Evolutionary conservation across 306 rosid species (phyloP).

Genomic region (Vigna mungo): DNA sequence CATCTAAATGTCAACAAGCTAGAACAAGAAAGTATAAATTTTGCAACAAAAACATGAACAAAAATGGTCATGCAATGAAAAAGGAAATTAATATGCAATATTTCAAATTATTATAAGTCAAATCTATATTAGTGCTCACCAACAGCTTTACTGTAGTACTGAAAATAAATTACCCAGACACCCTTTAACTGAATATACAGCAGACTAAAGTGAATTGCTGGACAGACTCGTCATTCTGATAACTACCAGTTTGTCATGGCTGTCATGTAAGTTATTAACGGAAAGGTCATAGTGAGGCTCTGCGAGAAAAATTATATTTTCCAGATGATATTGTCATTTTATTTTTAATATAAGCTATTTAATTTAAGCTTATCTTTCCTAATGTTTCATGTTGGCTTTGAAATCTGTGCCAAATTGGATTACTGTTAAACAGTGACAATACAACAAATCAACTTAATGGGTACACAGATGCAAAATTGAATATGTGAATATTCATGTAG

Average conservation of each 20-base stretch:
- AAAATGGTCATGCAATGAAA: constrained; percentile 13
- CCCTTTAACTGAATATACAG: constrained; percentile 1
- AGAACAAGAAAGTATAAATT: constrained; percentile 28
- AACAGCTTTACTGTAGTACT: background rate
- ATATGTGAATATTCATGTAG: background rate
- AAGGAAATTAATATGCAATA: background rate
- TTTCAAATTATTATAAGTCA: constrained; percentile 15
- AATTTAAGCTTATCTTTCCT: constrained; percentile 9
- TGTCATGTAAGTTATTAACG: constrained; percentile 1
- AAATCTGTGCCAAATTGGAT: background rate
- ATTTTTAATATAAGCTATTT: background rate
- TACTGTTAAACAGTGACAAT: background rate
- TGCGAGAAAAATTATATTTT: background rate
- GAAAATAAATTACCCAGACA: background rate
- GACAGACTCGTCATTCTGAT: constrained; percentile 15
- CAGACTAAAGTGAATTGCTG: background rate
- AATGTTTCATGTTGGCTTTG: background rate
- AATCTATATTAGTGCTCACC: background rate
- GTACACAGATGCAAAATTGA: background rate
- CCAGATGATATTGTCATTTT: background rate
- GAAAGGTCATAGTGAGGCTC: background rate
- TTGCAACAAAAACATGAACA: constrained; percentile 30
- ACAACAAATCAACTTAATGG: constrained; percentile 23
- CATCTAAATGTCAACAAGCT: constrained; percentile 11
- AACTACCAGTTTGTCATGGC: constrained; percentile 4